These are phyloP conservation scores for Lipomyces japonicus DNA, from an alignment of 805 yeast species.

Conservation along the genomic window DNA sequence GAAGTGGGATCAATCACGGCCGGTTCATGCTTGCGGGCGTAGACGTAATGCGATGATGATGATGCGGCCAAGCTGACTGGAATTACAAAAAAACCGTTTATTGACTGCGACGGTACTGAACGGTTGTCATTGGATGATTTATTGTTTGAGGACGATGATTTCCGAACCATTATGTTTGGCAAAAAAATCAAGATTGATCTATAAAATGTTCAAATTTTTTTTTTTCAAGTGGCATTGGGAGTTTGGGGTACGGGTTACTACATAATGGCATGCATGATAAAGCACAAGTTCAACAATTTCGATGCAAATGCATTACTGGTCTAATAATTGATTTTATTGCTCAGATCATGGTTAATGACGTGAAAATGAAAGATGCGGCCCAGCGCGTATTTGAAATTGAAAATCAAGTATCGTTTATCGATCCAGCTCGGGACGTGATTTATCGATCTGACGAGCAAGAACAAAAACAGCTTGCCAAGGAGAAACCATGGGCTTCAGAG, in stretches of 20 bases:
- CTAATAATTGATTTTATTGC: too few relatives aligned
- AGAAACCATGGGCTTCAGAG: constrained; percentile 33
- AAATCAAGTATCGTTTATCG: constrained; percentile 30
- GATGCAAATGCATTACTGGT: too few relatives aligned
- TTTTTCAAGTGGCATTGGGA: too few relatives aligned
- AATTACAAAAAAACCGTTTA: constrained; percentile 12
- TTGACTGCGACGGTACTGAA: neutral
- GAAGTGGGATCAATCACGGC: constrained; percentile 1
- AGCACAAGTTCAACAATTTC: too few relatives aligned
- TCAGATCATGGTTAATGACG: too few relatives aligned
- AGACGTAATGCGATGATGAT: constrained; percentile 29
- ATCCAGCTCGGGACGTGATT: constrained; percentile 29
- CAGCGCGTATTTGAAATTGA: constrained; percentile 33
- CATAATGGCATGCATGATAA: too few relatives aligned
- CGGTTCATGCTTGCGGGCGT: constrained; percentile 29
- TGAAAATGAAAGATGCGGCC: constrained; percentile 23
- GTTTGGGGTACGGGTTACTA: too few relatives aligned
- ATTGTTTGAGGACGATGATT: too few relatives aligned
- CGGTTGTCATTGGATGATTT: neutral
- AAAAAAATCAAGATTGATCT: too few relatives aligned
- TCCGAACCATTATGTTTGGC: too few relatives aligned
- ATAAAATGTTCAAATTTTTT: too few relatives aligned
- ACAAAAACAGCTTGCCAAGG: constrained; percentile 31
- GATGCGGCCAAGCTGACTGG: constrained; percentile 10
- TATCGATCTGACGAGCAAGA: constrained; percentile 34